Base-by-base conservation (phyloP, 768 basidiomycete species). In the Mycena maculata region DNA sequence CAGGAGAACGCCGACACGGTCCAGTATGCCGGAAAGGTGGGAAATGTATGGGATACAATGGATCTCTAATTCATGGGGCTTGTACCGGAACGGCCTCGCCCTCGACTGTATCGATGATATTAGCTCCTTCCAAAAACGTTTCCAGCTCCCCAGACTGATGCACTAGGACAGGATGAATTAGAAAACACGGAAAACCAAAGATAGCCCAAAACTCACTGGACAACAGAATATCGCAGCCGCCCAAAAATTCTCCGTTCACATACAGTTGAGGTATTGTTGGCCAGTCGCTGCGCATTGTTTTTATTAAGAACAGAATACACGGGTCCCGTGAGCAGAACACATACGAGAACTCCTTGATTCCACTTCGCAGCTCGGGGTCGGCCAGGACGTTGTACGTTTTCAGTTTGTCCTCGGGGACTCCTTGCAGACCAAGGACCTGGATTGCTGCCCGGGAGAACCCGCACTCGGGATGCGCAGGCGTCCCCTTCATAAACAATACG, bases 401-500 rank as follows among this genome's bases (percentile, higher is more conserved):
- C 75, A 98, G 77, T 80, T 96, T 96, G 76, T 93, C 90, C 1
- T 80, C 67, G 0, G 92, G 87, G 0, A 98, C 94, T 27, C 90
- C 90, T 45, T 96, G 92, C 41, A 94, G 78, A 52, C 94, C 93
- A 55, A 99, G 85, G 50, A 98, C 89, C 77, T 98, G 96, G 31
- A 95, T 87, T 0, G 92, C 95, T 0, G 97, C 97, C 55, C 97
- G 87, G 20, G 96, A 98, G 86, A 99, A 99, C 15, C 97, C 97
- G 67, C 97, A 99, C 73, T 95, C 90, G 2, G 97, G 97, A 8
- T 83, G 76, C 25, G 89, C 85, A 0, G 93, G 95, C 18, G 92
- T 95, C 12, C 98, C 98, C 77, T 99, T 99, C 97, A 99, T 99
- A 83, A 99, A 99, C 6, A 99, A 83, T 1, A 99, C 98, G 8